Conservation (phyloP, 169 alveolate species). For the Ichthyophthirius multifiliis region DNA sequence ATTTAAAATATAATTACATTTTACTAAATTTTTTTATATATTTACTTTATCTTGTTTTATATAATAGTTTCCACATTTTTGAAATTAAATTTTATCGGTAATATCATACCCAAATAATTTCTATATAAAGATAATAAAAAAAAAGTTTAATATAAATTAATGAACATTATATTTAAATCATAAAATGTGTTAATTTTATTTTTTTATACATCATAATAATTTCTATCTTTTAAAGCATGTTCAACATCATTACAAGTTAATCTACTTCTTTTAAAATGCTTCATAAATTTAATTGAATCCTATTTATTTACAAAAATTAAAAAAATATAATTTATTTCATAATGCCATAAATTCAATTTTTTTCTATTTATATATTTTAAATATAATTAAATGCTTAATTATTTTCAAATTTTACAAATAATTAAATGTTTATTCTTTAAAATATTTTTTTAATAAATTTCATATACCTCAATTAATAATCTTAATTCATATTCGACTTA, state of each 20-base stretch:
- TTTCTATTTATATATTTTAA: neutral
- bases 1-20: neutral
- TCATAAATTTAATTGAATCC: slow-evolving; percentile 8
- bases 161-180: no score
- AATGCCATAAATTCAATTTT: neutral
- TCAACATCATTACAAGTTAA: neutral
- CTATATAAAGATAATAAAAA: neutral
- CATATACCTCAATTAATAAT: neutral
- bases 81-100: neutral
- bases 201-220: neutral
- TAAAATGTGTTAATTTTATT: no score
- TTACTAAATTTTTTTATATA: neutral
- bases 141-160: no score
- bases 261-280: neutral
- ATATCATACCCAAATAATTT: slow-evolving; percentile 6
- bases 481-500: neutral
- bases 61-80: neutral
- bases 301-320: neutral
- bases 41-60: slow-evolving; percentile 6
- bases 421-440: neutral
- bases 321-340: neutral
- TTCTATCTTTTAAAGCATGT: slow-evolving; percentile 5
- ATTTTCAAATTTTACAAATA: neutral
- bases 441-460: no score
- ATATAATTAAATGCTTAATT: neutral